A percentile compares a stretch with the other conserved stretches of the same genome.
Evolutionary conservation across 768 basidiomycete genomes (phyloP).

Genomic region (Suillus cothurnatus): DNA sequence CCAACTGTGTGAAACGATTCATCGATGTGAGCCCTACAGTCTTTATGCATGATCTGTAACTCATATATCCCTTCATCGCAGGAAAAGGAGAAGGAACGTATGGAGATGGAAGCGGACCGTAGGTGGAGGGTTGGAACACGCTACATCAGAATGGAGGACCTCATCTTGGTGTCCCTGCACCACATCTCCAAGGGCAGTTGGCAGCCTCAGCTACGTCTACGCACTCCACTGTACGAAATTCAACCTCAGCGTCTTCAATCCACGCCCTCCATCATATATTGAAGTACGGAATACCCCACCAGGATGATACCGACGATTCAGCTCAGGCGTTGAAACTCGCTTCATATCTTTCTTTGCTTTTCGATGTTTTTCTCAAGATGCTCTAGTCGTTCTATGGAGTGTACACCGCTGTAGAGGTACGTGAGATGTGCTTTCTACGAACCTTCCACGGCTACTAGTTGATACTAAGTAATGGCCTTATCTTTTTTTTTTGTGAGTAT

Average conservation of each 20-base stretch:
- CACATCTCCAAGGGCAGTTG: constrained; percentile 83
- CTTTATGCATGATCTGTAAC: neutral
- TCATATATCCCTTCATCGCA: constrained; percentile 29
- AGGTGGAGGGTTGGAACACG: constrained; percentile 61
- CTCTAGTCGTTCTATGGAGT: neutral
- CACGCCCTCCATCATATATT: neutral
- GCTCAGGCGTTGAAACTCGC: neutral
- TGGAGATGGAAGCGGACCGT: constrained; percentile 66
- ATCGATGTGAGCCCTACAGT: constrained; percentile 45
- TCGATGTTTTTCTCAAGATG: neutral
- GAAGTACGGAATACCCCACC: neutral
- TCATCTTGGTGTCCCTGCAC: constrained; percentile 76
- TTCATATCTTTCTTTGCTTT: neutral
- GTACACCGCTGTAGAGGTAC: too few species aligned
- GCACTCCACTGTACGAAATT: neutral
- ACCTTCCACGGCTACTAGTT: neutral
- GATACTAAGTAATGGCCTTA: neutral
- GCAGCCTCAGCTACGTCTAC: constrained; percentile 75
- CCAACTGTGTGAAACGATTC: constrained; percentile 74
- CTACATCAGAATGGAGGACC: constrained; percentile 63
- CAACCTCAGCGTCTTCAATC: neutral
- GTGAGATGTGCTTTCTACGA: neutral
- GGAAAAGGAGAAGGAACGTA: constrained; percentile 49
- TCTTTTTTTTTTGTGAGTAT: neutral
- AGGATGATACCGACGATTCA: neutral